Evolutionary conservation across 805 yeast genomes (phyloP).

Genomic region (Saturnispora kantuleensis): DNA sequence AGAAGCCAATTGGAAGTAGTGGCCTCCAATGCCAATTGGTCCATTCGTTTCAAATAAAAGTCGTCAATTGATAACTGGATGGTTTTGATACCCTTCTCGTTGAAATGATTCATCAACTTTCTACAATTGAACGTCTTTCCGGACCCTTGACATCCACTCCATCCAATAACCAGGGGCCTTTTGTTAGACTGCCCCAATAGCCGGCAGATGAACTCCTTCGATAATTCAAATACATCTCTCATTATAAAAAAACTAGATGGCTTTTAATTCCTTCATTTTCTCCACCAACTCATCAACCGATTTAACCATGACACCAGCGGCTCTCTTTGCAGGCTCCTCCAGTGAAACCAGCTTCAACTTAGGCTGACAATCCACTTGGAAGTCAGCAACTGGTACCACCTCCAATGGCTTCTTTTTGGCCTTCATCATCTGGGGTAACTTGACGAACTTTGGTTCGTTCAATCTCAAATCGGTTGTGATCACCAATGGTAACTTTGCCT

Average conservation of each 20-base stretch:
- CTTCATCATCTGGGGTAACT: constrained; percentile 94
- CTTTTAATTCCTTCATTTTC: constrained; percentile 70
- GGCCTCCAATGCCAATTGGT: constrained; percentile 41
- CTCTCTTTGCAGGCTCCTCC: constrained; percentile 77
- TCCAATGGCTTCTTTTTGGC: constrained; percentile 94
- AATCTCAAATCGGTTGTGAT: constrained; percentile 90
- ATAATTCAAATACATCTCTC: not conserved
- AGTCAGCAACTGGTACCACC: constrained; percentile 51
- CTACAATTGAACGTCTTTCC: constrained; percentile 57
- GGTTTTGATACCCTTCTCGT: constrained; percentile 6
- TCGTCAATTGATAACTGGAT: constrained; percentile 74
- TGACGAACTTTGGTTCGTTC: constrained; percentile 93
- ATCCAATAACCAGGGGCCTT: constrained; percentile 35
- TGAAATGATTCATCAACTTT: constrained; percentile 29
- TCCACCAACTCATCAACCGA: constrained; percentile 73
- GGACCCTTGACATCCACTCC: constrained; percentile 72
- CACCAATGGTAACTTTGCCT: constrained; percentile 71
- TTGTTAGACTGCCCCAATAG: constrained; percentile 19
- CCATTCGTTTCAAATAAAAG: constrained; percentile 58
- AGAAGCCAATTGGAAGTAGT: constrained; percentile 36
- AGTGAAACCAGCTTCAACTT: constrained; percentile 64
- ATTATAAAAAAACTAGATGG: constrained; percentile 32
- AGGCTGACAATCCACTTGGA: constrained; percentile 54
- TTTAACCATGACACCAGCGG: constrained; percentile 72
- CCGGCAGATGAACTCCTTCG: constrained; percentile 18